Evolutionary conservation across 1,139 yeast species (phyloP).

Genomic region (Kodamaea ohmeri): DNA sequence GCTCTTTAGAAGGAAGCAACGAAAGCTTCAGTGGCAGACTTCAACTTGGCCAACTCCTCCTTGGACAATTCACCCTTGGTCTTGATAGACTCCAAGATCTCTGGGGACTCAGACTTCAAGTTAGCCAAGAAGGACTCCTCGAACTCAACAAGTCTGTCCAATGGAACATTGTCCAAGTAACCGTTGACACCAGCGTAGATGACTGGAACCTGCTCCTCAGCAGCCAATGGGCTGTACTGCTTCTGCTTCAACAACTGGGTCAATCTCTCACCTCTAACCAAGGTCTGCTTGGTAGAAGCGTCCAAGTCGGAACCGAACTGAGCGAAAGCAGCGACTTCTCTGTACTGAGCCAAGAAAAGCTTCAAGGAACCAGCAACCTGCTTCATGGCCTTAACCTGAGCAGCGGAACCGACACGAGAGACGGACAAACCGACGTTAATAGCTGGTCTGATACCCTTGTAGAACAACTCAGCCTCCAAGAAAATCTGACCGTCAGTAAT

Average conservation of each 20-base stretch:
- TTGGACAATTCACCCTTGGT: constrained; percentile 88
- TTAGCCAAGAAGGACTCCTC: constrained; percentile 90
- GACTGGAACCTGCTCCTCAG: constrained; percentile 98
- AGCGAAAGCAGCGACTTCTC: constrained; percentile 99
- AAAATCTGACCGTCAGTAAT: constrained; percentile 97
- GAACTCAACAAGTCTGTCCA: constrained; percentile 85
- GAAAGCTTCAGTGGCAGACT: constrained; percentile 88
- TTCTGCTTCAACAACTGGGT: constrained; percentile 98
- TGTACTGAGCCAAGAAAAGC: constrained; percentile 99
- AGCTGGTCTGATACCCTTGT: constrained; percentile 99
- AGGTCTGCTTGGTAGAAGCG: constrained; percentile 99
- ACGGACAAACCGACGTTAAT: constrained; percentile 99
- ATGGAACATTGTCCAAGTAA: constrained; percentile 85
- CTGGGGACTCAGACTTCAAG: constrained; percentile 88
- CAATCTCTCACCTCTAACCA: constrained; percentile 99
- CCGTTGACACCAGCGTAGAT: constrained; percentile 99
- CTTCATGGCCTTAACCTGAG: constrained; percentile 99
- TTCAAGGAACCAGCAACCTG: constrained; percentile 99
- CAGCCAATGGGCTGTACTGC: constrained; percentile 95
- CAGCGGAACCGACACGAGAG: constrained; percentile 99
- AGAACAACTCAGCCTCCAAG: constrained; percentile 99
- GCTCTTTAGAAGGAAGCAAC: constrained; percentile 68
- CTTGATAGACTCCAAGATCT: constrained; percentile 78
- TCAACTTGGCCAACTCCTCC: constrained; percentile 84
- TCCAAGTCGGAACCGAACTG: constrained; percentile 99